Evolutionary conservation across 2,329 filamentous ascomycete species (phyloP).

Genomic region (Claviceps cyperi): DNA sequence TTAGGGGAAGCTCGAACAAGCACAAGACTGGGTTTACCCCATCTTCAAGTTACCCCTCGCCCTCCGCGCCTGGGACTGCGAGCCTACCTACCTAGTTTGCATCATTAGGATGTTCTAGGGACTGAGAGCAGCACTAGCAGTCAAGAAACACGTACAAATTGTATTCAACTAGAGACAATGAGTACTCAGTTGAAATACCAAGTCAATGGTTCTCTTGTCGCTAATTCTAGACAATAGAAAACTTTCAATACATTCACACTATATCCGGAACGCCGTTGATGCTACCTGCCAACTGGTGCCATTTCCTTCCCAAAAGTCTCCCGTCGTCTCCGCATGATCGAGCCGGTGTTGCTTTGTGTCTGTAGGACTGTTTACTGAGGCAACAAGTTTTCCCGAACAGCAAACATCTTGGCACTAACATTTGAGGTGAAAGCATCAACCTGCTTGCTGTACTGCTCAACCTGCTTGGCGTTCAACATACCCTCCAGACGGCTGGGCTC

Average conservation of each 20-base stretch:
- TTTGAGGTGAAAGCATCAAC: slow-evolving; percentile 90
- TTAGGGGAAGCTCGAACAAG: no score
- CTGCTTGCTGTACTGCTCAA: slow-evolving; percentile 95
- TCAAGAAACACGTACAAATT: neutral
- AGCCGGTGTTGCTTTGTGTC: neutral
- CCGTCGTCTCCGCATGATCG: slow-evolving; percentile 6
- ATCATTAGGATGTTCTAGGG: no score
- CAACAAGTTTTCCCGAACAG: slow-evolving; percentile 59
- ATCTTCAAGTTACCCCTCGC: no score
- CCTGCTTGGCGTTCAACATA: slow-evolving; percentile 88
- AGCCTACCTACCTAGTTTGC: no score
- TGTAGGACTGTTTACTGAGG: slow-evolving; percentile 29
- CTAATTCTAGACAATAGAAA: slow-evolving; percentile 21
- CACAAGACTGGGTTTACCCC: no score
- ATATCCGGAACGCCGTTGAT: slow-evolving; percentile 27
- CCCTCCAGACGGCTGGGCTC: slow-evolving; percentile 88
- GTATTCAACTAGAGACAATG: neutral
- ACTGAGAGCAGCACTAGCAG: neutral
- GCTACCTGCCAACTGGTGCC: slow-evolving; percentile 23
- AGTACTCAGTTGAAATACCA: slow-evolving; percentile 6
- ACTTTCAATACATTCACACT: slow-evolving; percentile 21
- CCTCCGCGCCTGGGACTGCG: no score
- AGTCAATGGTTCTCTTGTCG: slow-evolving; percentile 13
- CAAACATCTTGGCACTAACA: slow-evolving; percentile 95
- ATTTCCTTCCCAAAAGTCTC: slow-evolving; percentile 11